Evolutionary conservation across 441 rosid species (phyloP), one percentile per base, ranked within the genome.

Genomic region (Syzygium syzygioides): DNA sequence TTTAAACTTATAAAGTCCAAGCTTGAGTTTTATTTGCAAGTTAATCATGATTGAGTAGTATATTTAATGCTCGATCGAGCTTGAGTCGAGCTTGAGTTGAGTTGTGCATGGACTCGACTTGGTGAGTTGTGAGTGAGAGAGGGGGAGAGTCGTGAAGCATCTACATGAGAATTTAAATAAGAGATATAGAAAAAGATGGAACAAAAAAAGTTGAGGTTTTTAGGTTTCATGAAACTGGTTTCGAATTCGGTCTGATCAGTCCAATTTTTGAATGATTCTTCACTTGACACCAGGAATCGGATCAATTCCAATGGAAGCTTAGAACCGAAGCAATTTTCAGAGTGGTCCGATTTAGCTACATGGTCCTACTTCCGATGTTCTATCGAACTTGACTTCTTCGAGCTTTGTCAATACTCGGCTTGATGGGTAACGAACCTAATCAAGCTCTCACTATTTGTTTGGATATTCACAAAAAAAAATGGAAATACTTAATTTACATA

Each of bases 231-330:
- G 17, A 28, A 60, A 28, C 14, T 9, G 32, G 66, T 28, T 60
- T 28, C 32, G 28, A 60, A 32, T 26, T 1, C 0, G 0, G 8
- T 28, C 13, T 7, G 0, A 3, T 59, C 0, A 2, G 4, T 28
- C 28, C 32, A 57, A 7, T 57, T 59, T 7, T 3, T 0, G 0
- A 0, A 7, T 59, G 13, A 15, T 26, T 59, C 30, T 59, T 59
- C 30, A 59, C 30, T 59, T 59, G 30, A 26, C 26, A 26, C 1
- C 0, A 0, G 7, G 15, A 59, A 26, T 59, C 13, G 13, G 30
- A 14, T 12, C 41, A 37, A 37, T 37, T 37, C 41, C 41, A 37
- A 37, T 37, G 41, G 41, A 4, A 37, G 41, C 4, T 37, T 26
- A 28, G 8, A 28, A 59, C 4, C 17, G 41, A 37, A 37, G 5